Conservation (phyloP, 495 filamentous ascomycete genomes). For the Neurospora sp. region DNA sequence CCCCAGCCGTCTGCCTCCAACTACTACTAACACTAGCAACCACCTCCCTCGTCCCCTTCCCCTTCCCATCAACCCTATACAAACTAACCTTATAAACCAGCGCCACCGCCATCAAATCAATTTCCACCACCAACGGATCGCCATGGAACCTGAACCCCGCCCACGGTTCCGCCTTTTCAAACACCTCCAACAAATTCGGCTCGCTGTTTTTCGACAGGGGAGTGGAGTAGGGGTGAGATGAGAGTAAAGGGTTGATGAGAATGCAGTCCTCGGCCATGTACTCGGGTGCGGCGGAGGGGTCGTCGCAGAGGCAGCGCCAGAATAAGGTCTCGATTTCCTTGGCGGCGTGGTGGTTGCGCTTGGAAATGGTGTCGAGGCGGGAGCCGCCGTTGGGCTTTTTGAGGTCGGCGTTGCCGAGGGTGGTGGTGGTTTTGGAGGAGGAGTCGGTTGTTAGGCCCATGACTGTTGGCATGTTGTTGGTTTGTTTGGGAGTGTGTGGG, state of each 20-base stretch:
- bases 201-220: constrained; percentile 18
- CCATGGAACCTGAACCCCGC: constrained; percentile 18
- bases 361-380: constrained; percentile 28
- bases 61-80: constrained; percentile 11
- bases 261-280: constrained; percentile 29
- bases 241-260: constrained; percentile 28
- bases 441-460: constrained; percentile 19
- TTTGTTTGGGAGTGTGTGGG: background rate
- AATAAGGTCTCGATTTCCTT: constrained; percentile 24
- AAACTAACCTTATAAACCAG: constrained; percentile 22
- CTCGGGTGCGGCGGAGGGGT: constrained; percentile 18
- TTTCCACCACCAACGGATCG: constrained; percentile 24
- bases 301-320: constrained; percentile 28
- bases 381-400: constrained; percentile 21
- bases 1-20: constrained; percentile 29
- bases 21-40: constrained; percentile 12
- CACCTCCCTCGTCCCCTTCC: constrained; percentile 14
- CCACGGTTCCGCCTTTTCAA: constrained; percentile 15
- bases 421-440: constrained; percentile 9
- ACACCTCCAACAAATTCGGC: constrained; percentile 12
- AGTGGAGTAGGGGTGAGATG: background rate
- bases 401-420: constrained; percentile 25
- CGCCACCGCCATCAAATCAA: constrained; percentile 26
- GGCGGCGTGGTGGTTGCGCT: constrained; percentile 29
- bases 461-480: constrained; percentile 14